Conservation (phyloP, 169 alveolate species). For the Toxoplasma gondii region DNA sequence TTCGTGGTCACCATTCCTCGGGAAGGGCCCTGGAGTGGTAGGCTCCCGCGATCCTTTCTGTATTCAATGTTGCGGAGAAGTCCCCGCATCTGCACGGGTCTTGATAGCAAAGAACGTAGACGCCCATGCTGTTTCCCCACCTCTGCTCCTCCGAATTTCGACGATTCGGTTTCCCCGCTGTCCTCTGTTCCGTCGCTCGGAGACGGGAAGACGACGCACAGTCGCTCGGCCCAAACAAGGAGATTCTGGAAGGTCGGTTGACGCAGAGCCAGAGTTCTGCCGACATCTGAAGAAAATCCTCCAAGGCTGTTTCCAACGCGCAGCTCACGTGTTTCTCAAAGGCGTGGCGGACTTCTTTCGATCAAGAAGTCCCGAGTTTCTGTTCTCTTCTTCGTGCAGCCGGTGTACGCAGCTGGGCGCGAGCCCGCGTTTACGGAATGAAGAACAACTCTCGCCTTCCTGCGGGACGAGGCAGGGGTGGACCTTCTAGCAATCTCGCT, state of each 20-base stretch:
- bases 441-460: not conserved
- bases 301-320: not conserved
- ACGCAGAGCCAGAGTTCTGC: not conserved
- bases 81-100: not conserved
- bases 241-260: not conserved
- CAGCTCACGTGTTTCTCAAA: not conserved
- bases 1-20: not conserved
- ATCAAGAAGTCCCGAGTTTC: not conserved
- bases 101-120: too few relatives aligned
- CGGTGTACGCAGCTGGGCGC: conserved; percentile 25
- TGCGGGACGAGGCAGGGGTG: not conserved
- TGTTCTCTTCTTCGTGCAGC: not conserved
- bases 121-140: too few relatives aligned
- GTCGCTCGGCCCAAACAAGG: not conserved
- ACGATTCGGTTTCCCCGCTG: not conserved
- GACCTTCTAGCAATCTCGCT: not conserved
- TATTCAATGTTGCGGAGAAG: not conserved
- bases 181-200: not conserved
- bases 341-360: not conserved
- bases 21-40: conserved; percentile 12
- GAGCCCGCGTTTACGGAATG: not conserved
- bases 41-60: not conserved
- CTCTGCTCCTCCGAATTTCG: too few relatives aligned
- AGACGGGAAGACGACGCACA: not conserved
- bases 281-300: not conserved